Percentiles rank a stretch among this genome's conserved stretches.
phyloP scores from a whole-genome alignment of 176 grass and related monocot species.

The Aegilops umbellulata region DNA sequence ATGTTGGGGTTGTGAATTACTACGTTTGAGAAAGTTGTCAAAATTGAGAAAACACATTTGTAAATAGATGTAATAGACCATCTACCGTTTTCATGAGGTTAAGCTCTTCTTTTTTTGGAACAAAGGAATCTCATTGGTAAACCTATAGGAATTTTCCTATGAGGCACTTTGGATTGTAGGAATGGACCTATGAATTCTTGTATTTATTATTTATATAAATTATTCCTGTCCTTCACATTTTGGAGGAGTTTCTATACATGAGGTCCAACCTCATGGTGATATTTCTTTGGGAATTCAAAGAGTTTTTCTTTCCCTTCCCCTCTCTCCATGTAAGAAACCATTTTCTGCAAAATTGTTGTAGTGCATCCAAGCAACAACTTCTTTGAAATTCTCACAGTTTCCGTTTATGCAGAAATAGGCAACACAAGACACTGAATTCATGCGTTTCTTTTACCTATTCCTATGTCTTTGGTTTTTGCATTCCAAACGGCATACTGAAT shows the following conservation, averaged over 20 bases:
- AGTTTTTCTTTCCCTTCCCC: neutral
- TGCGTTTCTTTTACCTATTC: neutral
- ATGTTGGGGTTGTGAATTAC: neutral
- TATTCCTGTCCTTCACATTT: neutral
- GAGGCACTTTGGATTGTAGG: constrained; percentile 1
- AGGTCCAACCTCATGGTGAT: neutral
- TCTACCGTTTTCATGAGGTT: neutral
- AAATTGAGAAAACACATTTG: constrained; percentile 3
- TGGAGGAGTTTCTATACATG: neutral
- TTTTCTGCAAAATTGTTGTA: neutral
- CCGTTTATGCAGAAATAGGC: neutral
- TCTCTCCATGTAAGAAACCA: neutral
- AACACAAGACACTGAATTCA: neutral
- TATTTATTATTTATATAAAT: constrained; percentile 7
- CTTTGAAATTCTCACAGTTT: neutral
- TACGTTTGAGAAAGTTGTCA: neutral
- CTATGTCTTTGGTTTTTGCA: neutral
- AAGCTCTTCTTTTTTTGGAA: neutral
- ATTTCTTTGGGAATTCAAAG: neutral
- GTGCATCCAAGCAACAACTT: neutral
- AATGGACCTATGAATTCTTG: neutral
- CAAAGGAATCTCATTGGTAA: neutral
- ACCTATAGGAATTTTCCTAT: constrained; percentile 11
- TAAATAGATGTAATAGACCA: constrained; percentile 17
- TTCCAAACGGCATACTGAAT: neutral